Evolutionary conservation across 306 rosid genomes (phyloP).

Genomic region (Gynostemma pentaphyllum): DNA sequence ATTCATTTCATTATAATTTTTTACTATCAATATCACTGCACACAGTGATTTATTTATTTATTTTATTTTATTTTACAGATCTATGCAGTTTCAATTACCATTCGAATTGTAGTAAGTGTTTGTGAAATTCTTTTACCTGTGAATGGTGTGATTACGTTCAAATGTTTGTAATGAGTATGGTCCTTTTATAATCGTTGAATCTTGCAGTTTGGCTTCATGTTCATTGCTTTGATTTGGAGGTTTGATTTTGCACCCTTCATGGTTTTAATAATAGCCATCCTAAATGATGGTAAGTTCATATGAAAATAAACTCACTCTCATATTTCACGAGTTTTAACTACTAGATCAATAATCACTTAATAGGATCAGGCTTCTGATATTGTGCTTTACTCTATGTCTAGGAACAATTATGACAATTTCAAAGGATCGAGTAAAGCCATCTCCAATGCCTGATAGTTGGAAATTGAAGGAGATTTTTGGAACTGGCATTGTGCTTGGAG

Average conservation of each 20-base stretch:
- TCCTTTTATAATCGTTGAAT: conserved; percentile 5
- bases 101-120: conserved; percentile 86
- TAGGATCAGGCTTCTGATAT: conserved; percentile 10
- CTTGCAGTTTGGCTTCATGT: conserved; percentile 88
- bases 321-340: neutral
- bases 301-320: neutral
- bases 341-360: neutral
- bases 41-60: conserved; percentile 2
- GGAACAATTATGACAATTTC: conserved; percentile 99
- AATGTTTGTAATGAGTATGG: neutral
- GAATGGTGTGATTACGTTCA: neutral
- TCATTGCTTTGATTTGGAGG: conserved; percentile 92
- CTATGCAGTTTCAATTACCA: conserved; percentile 94
- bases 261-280: conserved; percentile 91
- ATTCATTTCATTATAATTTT: neutral
- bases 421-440: conserved; percentile 95
- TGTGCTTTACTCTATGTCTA: conserved; percentile 15
- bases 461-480: conserved; percentile 89
- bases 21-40: neutral
- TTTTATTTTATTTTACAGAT: conserved; percentile 40
- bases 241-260: conserved; percentile 97
- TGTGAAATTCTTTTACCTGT: too few species aligned
- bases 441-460: conserved; percentile 98
- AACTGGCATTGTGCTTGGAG: conserved; percentile 91
- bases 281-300: conserved; percentile 67